Evolutionary conservation across 2,329 filamentous ascomycete species (phyloP).

Genomic region (Pseudocercospora vitis): DNA sequence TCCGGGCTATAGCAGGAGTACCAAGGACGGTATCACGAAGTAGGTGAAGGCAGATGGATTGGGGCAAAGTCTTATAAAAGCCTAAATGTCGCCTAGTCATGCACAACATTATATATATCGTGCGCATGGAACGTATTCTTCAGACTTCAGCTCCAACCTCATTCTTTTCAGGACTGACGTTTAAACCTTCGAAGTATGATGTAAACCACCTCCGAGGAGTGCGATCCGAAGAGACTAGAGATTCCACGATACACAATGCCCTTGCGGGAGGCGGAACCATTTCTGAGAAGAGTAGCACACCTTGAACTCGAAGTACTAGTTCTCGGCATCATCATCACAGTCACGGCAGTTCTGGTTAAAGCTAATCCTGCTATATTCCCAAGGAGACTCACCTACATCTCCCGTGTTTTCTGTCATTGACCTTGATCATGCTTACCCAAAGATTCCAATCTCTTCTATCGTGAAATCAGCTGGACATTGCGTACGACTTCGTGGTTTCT

Average conservation of each 20-base stretch:
- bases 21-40: constrained; percentile 19
- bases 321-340: background rate
- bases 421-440: too few species aligned
- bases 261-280: background rate
- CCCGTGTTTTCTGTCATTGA: too few species aligned
- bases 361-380: too few species aligned
- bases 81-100: too few species aligned
- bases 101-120: background rate
- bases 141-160: too few species aligned
- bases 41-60: background rate
- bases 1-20: constrained; percentile 14
- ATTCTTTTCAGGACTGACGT: too few species aligned
- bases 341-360: background rate
- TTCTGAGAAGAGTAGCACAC: background rate
- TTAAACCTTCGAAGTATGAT: background rate
- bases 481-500: too few species aligned
- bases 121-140: background rate
- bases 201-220: background rate
- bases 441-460: too few species aligned
- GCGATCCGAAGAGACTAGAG: background rate
- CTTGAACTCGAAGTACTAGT: background rate
- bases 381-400: too few species aligned
- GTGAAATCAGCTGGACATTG: too few species aligned
- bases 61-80: background rate
- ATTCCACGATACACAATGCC: background rate